These are phyloP conservation scores for Fulvia fulva DNA, from an alignment of 2,329 filamentous ascomycete genomes.

Conservation along the genomic window DNA sequence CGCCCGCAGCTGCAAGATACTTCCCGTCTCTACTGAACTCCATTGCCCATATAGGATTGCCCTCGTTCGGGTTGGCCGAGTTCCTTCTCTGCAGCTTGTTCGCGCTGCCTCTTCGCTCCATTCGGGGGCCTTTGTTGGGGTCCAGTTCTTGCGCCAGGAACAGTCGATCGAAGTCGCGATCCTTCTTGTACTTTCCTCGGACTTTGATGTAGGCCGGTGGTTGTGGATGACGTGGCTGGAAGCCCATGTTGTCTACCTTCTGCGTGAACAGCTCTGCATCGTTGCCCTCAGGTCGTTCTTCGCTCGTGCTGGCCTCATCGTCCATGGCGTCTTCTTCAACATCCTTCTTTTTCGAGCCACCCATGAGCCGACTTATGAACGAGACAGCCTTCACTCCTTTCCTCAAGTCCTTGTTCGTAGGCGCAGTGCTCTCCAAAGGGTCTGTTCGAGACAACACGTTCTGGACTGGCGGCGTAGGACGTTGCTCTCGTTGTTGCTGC, in stretches of 20 bases:
- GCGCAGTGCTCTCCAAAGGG: constrained; percentile 14
- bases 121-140: constrained; percentile 16
- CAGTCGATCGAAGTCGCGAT: constrained; percentile 75
- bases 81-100: constrained; percentile 37
- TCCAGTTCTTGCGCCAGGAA: constrained; percentile 88
- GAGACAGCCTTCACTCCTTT: constrained; percentile 73
- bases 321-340: constrained; percentile 40
- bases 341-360: constrained; percentile 66
- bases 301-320: constrained; percentile 58
- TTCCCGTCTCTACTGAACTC: constrained; percentile 90
- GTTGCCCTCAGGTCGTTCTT: constrained; percentile 71
- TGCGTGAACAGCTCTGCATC: constrained; percentile 80
- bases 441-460: constrained; percentile 20
- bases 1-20: constrained; percentile 87
- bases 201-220: constrained; percentile 90
- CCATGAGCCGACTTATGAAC: constrained; percentile 83
- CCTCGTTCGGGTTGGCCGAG: constrained; percentile 37
- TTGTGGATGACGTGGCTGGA: constrained; percentile 80
- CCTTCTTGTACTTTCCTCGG: constrained; percentile 73
- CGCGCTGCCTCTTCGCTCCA: constrained; percentile 19
- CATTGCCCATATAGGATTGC: constrained; percentile 75
- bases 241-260: constrained; percentile 66
- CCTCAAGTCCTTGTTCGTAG: constrained; percentile 55
- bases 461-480: constrained; percentile 15
- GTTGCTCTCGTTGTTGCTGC: constrained; percentile 11